These are phyloP conservation scores for Aspergillus sp. DNA, from an alignment of 2,329 filamentous ascomycete species.

Conservation along the genomic window DNA sequence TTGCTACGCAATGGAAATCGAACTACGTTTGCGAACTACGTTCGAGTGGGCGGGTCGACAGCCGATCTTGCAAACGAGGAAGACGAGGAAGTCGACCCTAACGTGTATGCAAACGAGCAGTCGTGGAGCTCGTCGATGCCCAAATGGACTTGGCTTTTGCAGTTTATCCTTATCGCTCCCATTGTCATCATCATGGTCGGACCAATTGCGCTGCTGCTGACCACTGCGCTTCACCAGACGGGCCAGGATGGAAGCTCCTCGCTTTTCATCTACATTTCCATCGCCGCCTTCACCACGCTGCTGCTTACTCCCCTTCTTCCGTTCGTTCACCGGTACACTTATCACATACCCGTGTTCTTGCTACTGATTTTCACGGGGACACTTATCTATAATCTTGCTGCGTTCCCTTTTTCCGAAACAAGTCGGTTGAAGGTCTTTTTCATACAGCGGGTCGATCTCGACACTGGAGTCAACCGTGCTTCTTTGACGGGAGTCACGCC, in stretches of 20 bases:
- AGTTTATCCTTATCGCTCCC: slow-evolving; percentile 75
- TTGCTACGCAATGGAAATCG: slow-evolving; percentile 47
- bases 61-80: slow-evolving; percentile 21
- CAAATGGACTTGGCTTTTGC: slow-evolving; percentile 80
- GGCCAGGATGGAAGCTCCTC: slow-evolving; percentile 74
- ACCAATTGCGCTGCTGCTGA: slow-evolving; percentile 69
- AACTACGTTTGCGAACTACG: slow-evolving; percentile 54
- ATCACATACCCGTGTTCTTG: slow-evolving; percentile 74
- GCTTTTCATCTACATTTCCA: slow-evolving; percentile 65
- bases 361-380: slow-evolving; percentile 69
- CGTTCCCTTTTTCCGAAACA: slow-evolving; percentile 80
- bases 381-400: slow-evolving; percentile 76
- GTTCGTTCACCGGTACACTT: slow-evolving; percentile 80
- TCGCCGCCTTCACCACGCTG: slow-evolving; percentile 64
- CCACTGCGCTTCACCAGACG: slow-evolving; percentile 71
- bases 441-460: slow-evolving; percentile 73
- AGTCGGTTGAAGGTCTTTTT: slow-evolving; percentile 86
- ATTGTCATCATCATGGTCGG: slow-evolving; percentile 72
- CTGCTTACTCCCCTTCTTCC: slow-evolving; percentile 73
- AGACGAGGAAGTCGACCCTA: slow-evolving; percentile 23
- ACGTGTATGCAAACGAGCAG: slow-evolving; percentile 68
- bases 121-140: slow-evolving; percentile 76
- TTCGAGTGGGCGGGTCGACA: slow-evolving; percentile 30
- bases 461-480: slow-evolving; percentile 64
- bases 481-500: slow-evolving; percentile 63